phyloP scores from a whole-genome alignment of 257 asterid species.

The Fraxinus americana region DNA sequence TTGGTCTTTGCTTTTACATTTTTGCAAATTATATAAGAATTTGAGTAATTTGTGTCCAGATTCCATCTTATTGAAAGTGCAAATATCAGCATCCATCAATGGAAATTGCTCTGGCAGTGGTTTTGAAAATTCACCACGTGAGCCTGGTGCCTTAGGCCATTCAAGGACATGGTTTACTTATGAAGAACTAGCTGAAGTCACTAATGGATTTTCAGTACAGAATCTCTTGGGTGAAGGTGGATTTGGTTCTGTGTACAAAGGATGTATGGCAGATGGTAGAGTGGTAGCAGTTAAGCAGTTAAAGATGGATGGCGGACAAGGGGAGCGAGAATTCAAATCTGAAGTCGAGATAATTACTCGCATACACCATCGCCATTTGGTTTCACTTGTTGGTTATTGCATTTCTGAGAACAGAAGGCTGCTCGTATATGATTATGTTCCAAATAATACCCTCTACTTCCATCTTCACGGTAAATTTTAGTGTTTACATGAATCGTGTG shows the following conservation, averaged over 20 bases:
- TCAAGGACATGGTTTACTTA: constrained; percentile 74
- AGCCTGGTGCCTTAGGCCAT: constrained; percentile 65
- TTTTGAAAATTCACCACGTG: constrained; percentile 47
- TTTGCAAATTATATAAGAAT: constrained; percentile 15
- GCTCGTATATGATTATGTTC: constrained; percentile 81
- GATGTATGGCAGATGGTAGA: constrained; percentile 68
- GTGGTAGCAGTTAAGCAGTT: constrained; percentile 92
- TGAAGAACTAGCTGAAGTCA: constrained; percentile 71
- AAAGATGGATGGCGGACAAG: constrained; percentile 77
- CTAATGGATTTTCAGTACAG: constrained; percentile 65
- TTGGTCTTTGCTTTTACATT: background rate
- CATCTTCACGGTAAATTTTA: constrained; percentile 86
- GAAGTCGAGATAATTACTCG: constrained; percentile 97
- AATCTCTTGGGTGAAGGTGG: constrained; percentile 93
- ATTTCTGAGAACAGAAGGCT: constrained; percentile 78
- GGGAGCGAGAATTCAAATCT: constrained; percentile 92
- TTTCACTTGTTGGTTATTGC: constrained; percentile 93
- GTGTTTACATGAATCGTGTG: constrained; percentile 20
- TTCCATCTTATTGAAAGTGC: constrained; percentile 55
- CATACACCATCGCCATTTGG: constrained; percentile 96
- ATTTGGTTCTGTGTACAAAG: constrained; percentile 91
- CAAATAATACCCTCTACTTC: constrained; percentile 85
- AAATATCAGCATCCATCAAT: constrained; percentile 38
- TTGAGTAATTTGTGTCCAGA: constrained; percentile 46
- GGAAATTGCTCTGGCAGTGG: constrained; percentile 48